Evolutionary conservation across 306 rosid genomes (phyloP).

Genomic region (Casuarina cunninghamiana): DNA sequence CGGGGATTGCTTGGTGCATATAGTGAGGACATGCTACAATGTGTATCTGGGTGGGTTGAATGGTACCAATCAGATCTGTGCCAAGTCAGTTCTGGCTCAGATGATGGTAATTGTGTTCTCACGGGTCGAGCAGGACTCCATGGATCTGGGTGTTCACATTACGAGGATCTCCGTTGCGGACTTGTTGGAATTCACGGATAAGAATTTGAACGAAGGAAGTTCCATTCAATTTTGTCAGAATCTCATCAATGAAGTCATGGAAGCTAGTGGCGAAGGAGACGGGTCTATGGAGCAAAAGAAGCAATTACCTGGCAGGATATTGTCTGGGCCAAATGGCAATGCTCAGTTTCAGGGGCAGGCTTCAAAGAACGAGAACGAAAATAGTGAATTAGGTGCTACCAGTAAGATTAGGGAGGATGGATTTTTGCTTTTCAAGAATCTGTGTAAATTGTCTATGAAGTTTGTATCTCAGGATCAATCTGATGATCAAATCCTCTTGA

Average conservation of each 20-base stretch:
- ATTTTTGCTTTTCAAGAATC: slow-evolving; percentile 79
- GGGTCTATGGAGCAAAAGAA: slow-evolving; percentile 28
- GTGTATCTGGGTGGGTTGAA: slow-evolving; percentile 94
- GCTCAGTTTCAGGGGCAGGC: neutral
- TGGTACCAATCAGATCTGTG: slow-evolving; percentile 98
- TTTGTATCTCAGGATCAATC: slow-evolving; percentile 86
- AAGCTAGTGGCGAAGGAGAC: slow-evolving; percentile 71
- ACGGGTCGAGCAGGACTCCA: slow-evolving; percentile 76
- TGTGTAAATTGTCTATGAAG: slow-evolving; percentile 96
- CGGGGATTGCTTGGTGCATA: slow-evolving; percentile 70
- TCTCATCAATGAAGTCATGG: slow-evolving; percentile 84
- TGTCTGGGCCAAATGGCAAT: slow-evolving; percentile 41
- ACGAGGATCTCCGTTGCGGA: slow-evolving; percentile 66
- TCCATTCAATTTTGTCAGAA: slow-evolving; percentile 78
- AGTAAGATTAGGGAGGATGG: slow-evolving; percentile 97
- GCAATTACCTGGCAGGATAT: slow-evolving; percentile 15
- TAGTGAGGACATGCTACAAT: slow-evolving; percentile 92
- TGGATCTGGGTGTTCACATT: slow-evolving; percentile 53
- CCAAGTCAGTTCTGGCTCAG: slow-evolving; percentile 96
- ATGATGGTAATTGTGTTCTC: slow-evolving; percentile 78
- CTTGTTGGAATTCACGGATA: slow-evolving; percentile 88
- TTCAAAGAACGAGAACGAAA: slow-evolving; percentile 17
- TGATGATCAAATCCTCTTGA: slow-evolving; percentile 87
- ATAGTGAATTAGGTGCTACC: slow-evolving; percentile 32
- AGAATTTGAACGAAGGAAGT: slow-evolving; percentile 93